Percentiles rank a stretch among this genome's conserved stretches.
Evolutionary conservation across 805 yeast genomes (phyloP).

Genomic region (Ogataea pignaliae): DNA sequence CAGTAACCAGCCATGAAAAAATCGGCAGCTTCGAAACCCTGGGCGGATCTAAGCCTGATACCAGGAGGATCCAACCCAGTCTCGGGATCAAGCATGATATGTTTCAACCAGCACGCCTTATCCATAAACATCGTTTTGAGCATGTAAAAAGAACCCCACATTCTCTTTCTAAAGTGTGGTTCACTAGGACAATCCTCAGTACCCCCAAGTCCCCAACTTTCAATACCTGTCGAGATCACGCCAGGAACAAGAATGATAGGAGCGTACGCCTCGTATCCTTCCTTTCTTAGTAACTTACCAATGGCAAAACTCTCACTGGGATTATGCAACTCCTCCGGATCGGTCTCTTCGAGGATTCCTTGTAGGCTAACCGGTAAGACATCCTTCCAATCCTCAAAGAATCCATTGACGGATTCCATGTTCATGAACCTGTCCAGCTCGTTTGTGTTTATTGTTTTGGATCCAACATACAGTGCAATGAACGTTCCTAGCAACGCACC

Average conservation of each 20-base stretch:
- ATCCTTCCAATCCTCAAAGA: constrained; percentile 70
- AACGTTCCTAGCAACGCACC: constrained; percentile 73
- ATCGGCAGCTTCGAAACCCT: constrained; percentile 95
- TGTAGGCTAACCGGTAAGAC: constrained; percentile 64
- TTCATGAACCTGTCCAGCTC: constrained; percentile 45
- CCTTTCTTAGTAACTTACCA: constrained; percentile 58
- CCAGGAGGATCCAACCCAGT: constrained; percentile 93
- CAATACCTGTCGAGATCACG: constrained; percentile 90
- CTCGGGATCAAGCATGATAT: constrained; percentile 79
- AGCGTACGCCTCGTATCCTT: constrained; percentile 49
- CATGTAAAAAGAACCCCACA: constrained; percentile 99
- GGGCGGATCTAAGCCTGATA: constrained; percentile 80
- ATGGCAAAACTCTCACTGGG: constrained; percentile 84
- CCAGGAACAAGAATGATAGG: constrained; percentile 96
- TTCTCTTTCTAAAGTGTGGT: constrained; percentile 80
- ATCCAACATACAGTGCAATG: constrained; percentile 60
- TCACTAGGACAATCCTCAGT: constrained; percentile 77
- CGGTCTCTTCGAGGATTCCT: constrained; percentile 54
- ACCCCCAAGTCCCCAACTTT: constrained; percentile 83
- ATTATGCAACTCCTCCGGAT: constrained; percentile 43
- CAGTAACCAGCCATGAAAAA: constrained; percentile 96
- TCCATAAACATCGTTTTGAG: constrained; percentile 86
- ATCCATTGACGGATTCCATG: constrained; percentile 54
- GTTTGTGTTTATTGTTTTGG: constrained; percentile 34
- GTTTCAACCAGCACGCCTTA: constrained; percentile 90